Evolutionary conservation across 169 alveolate species (phyloP), one percentile per base, ranked within the genome.

Genomic region (Perkinsus chesapeaki): DNA sequence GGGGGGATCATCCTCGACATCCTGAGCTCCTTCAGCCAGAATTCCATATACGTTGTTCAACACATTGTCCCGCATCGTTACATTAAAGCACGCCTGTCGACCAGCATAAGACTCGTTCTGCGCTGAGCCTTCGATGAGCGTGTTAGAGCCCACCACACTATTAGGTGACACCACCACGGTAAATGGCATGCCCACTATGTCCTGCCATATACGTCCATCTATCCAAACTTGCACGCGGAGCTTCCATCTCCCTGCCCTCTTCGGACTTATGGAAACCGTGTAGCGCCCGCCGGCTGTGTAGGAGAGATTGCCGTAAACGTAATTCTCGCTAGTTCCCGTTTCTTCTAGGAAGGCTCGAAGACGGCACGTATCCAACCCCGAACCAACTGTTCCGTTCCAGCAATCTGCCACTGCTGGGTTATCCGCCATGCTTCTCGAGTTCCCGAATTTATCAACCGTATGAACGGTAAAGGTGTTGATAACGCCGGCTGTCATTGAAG

Each of bases 21-120:
- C 93, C 93, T 91, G 82, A 60, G 82, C 82, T 3, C 93, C 93
- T 73, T 91, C 93, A 39, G 93, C 47, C 12, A 91, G 23, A 39
- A 39, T 34, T 5, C 73, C 60, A 31, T 47, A 48, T 39, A 39
- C 60, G 93, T 91, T 91, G 37, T 91, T 91, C 3, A 60, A 16
- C 7, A 60, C 82, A 23, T 10, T 91, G 39, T 91, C 93, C 38
- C 93, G 93, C 73, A 91, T 31, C 36, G 93, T 91, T 37, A 91
- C 93, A 39, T 91, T 91, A 39, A 91, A 91, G 39, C 93, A 48
- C 1, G 82, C 93, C 73, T 31, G 34, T 23, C 39, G 39, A 10
- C 93, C 93, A 23, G 93, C 93, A 27, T 34, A 48, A 23, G 82
- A 47, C 27, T 60, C 93, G 39, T 0, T n/a, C 73, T 39, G 73